Evolutionary conservation across 441 rosid genomes (phyloP).

Genomic region (Croton laevigatus): DNA sequence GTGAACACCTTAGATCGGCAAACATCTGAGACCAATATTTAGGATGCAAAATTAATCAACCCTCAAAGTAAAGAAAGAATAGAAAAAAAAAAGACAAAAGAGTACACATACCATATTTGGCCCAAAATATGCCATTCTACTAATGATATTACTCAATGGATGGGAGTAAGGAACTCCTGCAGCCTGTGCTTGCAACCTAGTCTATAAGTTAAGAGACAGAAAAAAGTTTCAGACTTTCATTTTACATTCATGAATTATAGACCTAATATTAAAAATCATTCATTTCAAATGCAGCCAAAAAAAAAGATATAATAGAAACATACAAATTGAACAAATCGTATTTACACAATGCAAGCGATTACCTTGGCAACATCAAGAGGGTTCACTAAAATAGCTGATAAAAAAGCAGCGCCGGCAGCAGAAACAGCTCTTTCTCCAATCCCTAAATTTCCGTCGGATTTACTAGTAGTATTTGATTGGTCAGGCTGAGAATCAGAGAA

Average conservation of each 20-base stretch:
- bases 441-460: conserved; percentile 44
- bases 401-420: conserved; percentile 88
- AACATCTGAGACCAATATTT: conserved; percentile 58
- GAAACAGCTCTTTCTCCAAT: conserved; percentile 66
- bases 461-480: conserved; percentile 5
- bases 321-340: too few relatives aligned
- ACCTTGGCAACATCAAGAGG: conserved; percentile 95
- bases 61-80: neutral
- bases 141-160: conserved; percentile 70
- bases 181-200: conserved; percentile 96
- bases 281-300: neutral
- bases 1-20: conserved; percentile 93
- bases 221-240: neutral
- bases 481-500: conserved; percentile 26
- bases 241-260: neutral
- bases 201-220: conserved; percentile 37
- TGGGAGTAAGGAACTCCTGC: conserved; percentile 89
- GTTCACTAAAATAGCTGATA: conserved; percentile 74
- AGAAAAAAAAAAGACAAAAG: neutral
- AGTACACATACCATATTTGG: conserved; percentile 65
- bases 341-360: neutral
- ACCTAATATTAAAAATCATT: neutral
- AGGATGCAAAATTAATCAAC: neutral
- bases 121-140: conserved; percentile 87
- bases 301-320: neutral